Percentiles rank a stretch among this genome's conserved stretches.
These are phyloP conservation scores for Macadamia tetraphylla DNA, from an alignment of 164 flowering plant genomes.

Conservation along the genomic window DNA sequence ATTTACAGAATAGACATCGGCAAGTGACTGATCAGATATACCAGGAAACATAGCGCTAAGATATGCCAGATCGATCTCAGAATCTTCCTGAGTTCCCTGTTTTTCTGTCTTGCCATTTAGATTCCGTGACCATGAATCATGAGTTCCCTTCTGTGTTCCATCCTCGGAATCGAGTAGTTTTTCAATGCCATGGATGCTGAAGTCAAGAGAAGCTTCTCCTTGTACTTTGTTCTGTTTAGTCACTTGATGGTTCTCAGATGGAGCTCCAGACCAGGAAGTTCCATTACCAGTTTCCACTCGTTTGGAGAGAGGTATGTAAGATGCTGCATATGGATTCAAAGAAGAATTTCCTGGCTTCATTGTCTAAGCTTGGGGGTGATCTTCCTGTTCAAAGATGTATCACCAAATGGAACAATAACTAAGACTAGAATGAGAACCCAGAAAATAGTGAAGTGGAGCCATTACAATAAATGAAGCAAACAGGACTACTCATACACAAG, in stretches of 20 bases:
- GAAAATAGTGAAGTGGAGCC: not conserved
- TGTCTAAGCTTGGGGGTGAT: slow-evolving; percentile 12
- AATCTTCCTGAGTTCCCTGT: slow-evolving; percentile 32
- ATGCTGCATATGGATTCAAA: slow-evolving; percentile 18
- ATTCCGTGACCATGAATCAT: slow-evolving; percentile 23
- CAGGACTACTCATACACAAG: too few relatives aligned
- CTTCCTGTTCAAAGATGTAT: not conserved
- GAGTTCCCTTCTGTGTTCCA: slow-evolving; percentile 14
- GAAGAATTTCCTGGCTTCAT: slow-evolving; percentile 34
- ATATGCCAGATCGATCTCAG: slow-evolving; percentile 53
- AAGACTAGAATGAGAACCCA: not conserved
- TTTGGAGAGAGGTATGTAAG: slow-evolving; percentile 28
- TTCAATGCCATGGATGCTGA: slow-evolving; percentile 2
- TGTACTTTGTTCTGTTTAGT: slow-evolving; percentile 10
- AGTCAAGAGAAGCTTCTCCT: slow-evolving; percentile 4
- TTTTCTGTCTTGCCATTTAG: slow-evolving; percentile 15
- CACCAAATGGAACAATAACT: not conserved
- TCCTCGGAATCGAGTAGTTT: slow-evolving; percentile 6
- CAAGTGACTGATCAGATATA: slow-evolving; percentile 53
- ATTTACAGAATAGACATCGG: slow-evolving; percentile 48
- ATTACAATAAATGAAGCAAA: too few relatives aligned
- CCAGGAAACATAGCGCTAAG: slow-evolving; percentile 50
- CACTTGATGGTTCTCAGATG: not conserved
- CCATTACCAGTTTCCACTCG: slow-evolving; percentile 15
- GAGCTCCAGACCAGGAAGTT: slow-evolving; percentile 4